Evolutionary conservation across 495 filamentous ascomycete species (phyloP).

Genomic region (Penicillium dipodomyicola): DNA sequence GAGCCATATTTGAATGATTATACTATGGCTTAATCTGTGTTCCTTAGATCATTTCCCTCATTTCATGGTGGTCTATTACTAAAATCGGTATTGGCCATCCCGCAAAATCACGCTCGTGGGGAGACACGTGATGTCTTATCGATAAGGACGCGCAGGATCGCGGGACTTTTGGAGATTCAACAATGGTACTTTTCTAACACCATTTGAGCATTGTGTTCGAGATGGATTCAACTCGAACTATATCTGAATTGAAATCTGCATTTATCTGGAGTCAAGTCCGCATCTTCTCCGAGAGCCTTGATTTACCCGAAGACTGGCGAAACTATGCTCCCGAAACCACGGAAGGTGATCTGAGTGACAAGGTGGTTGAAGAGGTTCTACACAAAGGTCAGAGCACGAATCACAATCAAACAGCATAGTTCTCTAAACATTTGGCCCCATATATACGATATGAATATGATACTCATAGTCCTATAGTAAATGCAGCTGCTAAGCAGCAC

Average conservation of each 20-base stretch:
- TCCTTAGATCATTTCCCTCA: no score
- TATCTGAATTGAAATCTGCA: constrained; percentile 60
- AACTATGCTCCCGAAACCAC: constrained; percentile 41
- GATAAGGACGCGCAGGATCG: constrained; percentile 9
- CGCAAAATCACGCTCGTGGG: constrained; percentile 1
- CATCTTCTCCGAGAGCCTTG: constrained; percentile 55
- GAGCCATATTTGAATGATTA: background rate
- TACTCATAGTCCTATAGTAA: constrained; percentile 47
- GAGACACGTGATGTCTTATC: constrained; percentile 9
- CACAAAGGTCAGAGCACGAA: constrained; percentile 42
- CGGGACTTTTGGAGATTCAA: constrained; percentile 4
- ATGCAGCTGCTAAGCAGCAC: constrained; percentile 66
- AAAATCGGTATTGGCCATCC: background rate
- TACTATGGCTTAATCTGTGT: background rate
- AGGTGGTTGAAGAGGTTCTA: constrained; percentile 54
- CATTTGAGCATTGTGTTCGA: constrained; percentile 14
- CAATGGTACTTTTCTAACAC: constrained; percentile 4
- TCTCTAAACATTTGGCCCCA: background rate
- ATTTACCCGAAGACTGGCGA: constrained; percentile 58
- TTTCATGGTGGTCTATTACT: background rate
- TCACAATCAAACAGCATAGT: background rate
- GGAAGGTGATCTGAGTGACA: constrained; percentile 51
- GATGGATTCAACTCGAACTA: constrained; percentile 50
- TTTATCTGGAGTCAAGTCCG: constrained; percentile 64
- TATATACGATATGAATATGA: background rate